Evolutionary conservation across 1,139 yeast species (phyloP).

Genomic region (Pichia sp.): DNA sequence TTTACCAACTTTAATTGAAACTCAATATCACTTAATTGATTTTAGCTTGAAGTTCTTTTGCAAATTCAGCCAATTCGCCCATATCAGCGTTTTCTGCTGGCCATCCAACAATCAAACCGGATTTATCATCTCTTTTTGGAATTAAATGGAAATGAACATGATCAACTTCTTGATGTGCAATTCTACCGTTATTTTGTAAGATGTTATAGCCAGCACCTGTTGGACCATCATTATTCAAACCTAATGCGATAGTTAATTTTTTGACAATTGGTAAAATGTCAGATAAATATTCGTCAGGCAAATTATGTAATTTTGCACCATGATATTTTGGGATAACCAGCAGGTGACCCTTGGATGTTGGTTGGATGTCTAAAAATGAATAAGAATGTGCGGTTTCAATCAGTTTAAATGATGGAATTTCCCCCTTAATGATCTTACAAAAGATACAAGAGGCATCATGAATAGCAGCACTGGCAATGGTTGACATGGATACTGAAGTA

Average conservation of each 20-base stretch:
- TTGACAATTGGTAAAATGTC: constrained; percentile 85
- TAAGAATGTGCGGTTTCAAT: constrained; percentile 72
- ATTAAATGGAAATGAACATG: constrained; percentile 96
- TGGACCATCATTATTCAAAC: constrained; percentile 52
- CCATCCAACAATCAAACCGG: constrained; percentile 88
- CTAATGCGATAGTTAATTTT: constrained; percentile 64
- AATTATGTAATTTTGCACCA: constrained; percentile 83
- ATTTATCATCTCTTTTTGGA: constrained; percentile 63
- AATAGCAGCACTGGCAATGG: constrained; percentile 23
- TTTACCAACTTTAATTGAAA: background rate
- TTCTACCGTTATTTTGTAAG: constrained; percentile 84
- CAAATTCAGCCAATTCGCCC: constrained; percentile 58
- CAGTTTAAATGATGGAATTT: constrained; percentile 84
- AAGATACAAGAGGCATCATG: constrained; percentile 64
- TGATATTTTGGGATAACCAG: constrained; percentile 86
- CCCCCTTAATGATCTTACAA: constrained; percentile 90
- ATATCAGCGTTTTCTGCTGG: constrained; percentile 75
- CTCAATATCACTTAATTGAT: constrained; percentile 20
- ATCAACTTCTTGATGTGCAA: constrained; percentile 91
- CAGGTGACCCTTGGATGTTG: constrained; percentile 83
- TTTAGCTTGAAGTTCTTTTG: constrained; percentile 51
- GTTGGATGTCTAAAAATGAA: constrained; percentile 89
- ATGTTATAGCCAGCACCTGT: constrained; percentile 81
- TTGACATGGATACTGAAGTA: too few species aligned
- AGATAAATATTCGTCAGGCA: constrained; percentile 82